Conservation (phyloP, 495 filamentous ascomycete genomes). For the Tuber umbilicatum region DNA sequence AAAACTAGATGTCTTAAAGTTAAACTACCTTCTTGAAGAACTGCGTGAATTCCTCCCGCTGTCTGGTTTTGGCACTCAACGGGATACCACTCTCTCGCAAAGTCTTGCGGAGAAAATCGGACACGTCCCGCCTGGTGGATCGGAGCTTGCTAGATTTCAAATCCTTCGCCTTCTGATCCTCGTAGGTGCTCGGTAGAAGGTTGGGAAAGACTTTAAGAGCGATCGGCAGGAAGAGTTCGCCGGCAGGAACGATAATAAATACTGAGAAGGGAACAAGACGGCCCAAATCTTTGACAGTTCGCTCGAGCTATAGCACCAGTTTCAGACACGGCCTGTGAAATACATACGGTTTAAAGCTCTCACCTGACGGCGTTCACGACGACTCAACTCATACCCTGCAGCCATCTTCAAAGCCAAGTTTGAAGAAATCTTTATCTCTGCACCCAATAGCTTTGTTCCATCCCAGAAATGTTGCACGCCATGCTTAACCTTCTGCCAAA, state of each 20-base stretch:
- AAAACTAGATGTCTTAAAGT: background rate
- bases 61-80: conserved; percentile 73
- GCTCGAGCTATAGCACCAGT: conserved; percentile 54
- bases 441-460: conserved; percentile 92
- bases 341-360: conserved; percentile 15
- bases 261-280: conserved; percentile 93
- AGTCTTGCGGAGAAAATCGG: conserved; percentile 80
- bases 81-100: conserved; percentile 82
- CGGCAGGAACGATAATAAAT: conserved; percentile 94
- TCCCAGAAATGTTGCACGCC: conserved; percentile 96
- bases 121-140: conserved; percentile 87
- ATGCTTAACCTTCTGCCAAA: conserved; percentile 87
- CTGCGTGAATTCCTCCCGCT: conserved; percentile 89
- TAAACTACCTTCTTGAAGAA: conserved; percentile 84
- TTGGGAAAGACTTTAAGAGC: conserved; percentile 95
- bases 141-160: conserved; percentile 75
- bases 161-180: conserved; percentile 82
- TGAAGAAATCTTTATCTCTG: conserved; percentile 86
- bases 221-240: conserved; percentile 87
- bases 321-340: background rate
- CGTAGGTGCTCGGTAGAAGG: conserved; percentile 92
- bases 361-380: conserved; percentile 83
- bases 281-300: conserved; percentile 87
- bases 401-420: conserved; percentile 94
- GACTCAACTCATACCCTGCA: conserved; percentile 89